Evolutionary conservation across 2,329 filamentous ascomycete species (phyloP).

Genomic region (Metarhizium brunneum): DNA sequence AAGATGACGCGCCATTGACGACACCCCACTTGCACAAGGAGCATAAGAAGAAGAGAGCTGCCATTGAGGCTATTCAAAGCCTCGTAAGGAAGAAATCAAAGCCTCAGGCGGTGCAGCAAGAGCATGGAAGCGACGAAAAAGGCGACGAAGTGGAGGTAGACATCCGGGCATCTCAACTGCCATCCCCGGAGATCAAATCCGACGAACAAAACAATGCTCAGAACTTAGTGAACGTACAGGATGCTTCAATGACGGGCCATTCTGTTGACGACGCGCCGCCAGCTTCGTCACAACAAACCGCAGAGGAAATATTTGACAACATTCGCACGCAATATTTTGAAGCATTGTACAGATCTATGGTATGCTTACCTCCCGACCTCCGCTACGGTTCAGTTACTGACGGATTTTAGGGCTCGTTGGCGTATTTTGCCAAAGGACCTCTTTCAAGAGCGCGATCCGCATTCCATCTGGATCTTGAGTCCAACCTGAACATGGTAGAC

Average conservation of each 20-base stretch:
- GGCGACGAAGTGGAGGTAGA: conserved; percentile 10
- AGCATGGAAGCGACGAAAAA: conserved; percentile 16
- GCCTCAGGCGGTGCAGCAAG: conserved; percentile 32
- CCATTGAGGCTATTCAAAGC: conserved; percentile 55
- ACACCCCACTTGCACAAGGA: conserved; percentile 39
- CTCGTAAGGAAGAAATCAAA: conserved; percentile 44
- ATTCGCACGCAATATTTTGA: conserved; percentile 51
- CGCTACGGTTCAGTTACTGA: background rate
- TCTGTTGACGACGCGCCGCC: conserved; percentile 3
- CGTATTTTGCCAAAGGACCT: conserved; percentile 78
- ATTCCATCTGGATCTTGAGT: conserved; percentile 55
- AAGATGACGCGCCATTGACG: conserved; percentile 20
- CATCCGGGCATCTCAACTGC: conserved; percentile 9
- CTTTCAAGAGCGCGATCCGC: conserved; percentile 64
- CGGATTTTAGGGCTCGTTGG: conserved; percentile 54
- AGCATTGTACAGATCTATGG: conserved; percentile 54
- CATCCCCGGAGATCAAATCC: conserved; percentile 7
- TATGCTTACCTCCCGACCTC: conserved; percentile 21
- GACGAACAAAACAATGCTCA: background rate
- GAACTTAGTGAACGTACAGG: background rate
- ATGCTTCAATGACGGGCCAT: background rate
- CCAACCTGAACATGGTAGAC: conserved; percentile 50
- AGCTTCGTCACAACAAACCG: conserved; percentile 26
- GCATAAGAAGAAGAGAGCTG: conserved; percentile 45
- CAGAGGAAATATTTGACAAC: conserved; percentile 46